Evolutionary conservation across 2,329 filamentous ascomycete genomes (phyloP).

Genomic region (Colletotrichum sp.): DNA sequence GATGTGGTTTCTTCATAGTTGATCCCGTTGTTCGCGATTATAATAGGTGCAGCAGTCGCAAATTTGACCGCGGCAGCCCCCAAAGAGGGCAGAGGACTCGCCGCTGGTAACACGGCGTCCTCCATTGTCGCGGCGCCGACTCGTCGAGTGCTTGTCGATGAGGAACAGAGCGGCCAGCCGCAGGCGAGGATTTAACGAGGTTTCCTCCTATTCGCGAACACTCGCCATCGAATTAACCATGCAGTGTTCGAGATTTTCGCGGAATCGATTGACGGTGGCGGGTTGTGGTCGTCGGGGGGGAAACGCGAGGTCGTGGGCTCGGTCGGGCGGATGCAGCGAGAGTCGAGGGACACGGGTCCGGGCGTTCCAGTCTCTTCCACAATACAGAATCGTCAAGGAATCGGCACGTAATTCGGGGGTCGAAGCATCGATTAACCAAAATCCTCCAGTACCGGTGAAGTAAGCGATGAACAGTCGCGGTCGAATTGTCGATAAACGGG

Average conservation of each 20-base stretch:
- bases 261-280: not conserved
- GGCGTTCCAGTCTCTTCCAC: not conserved
- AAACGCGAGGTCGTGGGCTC: constrained; percentile 4
- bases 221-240: constrained; percentile 36
- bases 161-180: constrained; percentile 29
- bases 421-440: not conserved
- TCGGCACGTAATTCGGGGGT: not conserved
- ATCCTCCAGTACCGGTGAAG: not conserved
- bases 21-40: constrained; percentile 46
- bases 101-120: constrained; percentile 1
- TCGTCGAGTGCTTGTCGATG: constrained; percentile 24
- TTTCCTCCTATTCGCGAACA: constrained; percentile 24
- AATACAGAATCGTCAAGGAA: not conserved
- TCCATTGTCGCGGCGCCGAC: constrained; percentile 31
- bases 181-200: constrained; percentile 23
- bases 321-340: constrained; percentile 17
- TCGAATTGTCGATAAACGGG: constrained; percentile 8
- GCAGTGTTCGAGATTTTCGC: constrained; percentile 5
- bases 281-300: constrained; percentile 5
- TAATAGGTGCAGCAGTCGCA: constrained; percentile 40
- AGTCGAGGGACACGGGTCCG: constrained; percentile 10
- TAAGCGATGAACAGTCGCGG: not conserved
- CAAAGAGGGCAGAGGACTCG: constrained; percentile 24
- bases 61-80: constrained; percentile 27
- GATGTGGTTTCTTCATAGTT: constrained; percentile 41